phyloP scores from a whole-genome alignment of 2,329 filamentous ascomycete species.

The Talaromyces sp. region DNA sequence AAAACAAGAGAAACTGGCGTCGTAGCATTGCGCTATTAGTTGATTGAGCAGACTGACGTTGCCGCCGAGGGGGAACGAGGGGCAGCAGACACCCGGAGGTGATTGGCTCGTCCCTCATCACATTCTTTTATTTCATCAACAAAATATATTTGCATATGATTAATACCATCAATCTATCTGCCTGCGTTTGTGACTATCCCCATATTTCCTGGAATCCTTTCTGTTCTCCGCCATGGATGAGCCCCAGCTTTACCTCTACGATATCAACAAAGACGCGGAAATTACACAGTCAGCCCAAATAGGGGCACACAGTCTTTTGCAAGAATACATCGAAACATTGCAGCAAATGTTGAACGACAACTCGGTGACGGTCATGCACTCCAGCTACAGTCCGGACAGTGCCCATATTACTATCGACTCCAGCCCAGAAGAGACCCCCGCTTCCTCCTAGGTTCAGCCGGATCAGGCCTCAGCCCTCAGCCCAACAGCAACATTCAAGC shows the following conservation, averaged over 20 bases:
- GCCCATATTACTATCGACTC: not conserved
- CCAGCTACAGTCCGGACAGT: not conserved
- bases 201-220: not conserved
- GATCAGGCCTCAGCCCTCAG: too few relatives aligned
- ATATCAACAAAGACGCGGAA: too few relatives aligned
- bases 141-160: not conserved
- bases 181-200: not conserved
- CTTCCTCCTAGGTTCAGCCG: not conserved
- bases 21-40: not conserved
- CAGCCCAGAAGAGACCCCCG: not conserved
- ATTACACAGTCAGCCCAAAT: too few relatives aligned
- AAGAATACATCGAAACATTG: too few relatives aligned
- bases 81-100: not conserved
- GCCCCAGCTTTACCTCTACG: not conserved
- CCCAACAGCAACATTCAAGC: not conserved
- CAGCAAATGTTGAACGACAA: too few relatives aligned
- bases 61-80: constrained; percentile 1
- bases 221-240: not conserved
- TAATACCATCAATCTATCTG: too few relatives aligned
- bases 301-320: too few relatives aligned
- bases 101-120: not conserved
- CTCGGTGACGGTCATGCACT: not conserved
- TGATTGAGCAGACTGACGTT: not conserved
- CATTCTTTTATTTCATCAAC: not conserved
- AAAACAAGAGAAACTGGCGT: not conserved